Percentiles rank a stretch among this genome's conserved stretches.
Evolutionary conservation across 768 basidiomycete species (phyloP).

Genomic region (Termitomyces heimii): DNA sequence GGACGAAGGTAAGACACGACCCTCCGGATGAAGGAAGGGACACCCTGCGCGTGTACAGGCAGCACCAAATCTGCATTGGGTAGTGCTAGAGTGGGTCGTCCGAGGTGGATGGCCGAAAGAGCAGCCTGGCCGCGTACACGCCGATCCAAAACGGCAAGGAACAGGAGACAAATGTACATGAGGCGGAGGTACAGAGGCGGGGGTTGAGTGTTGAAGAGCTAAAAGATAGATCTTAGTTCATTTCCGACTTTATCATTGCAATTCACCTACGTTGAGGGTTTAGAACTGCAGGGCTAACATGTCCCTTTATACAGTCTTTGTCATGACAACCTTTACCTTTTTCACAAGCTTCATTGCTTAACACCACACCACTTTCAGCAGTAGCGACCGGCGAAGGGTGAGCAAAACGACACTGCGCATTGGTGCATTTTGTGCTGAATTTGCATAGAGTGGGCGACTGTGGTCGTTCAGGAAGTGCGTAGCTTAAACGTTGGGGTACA

Average conservation of each 20-base stretch:
- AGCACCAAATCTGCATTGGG: constrained; percentile 78
- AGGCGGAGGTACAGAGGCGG: constrained; percentile 25
- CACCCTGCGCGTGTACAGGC: constrained; percentile 84
- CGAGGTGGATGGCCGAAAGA: constrained; percentile 62
- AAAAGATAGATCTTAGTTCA: constrained; percentile 4
- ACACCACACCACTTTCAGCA: constrained; percentile 87
- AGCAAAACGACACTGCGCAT: constrained; percentile 83
- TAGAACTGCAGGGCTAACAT: constrained; percentile 82
- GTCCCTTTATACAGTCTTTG: constrained; percentile 87
- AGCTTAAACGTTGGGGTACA: constrained; percentile 35
- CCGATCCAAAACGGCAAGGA: constrained; percentile 64
- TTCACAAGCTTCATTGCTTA: constrained; percentile 92
- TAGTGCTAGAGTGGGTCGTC: constrained; percentile 18
- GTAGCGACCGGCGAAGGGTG: constrained; percentile 98
- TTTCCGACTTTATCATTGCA: background rate
- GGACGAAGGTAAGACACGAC: constrained; percentile 69
- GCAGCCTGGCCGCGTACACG: constrained; percentile 66
- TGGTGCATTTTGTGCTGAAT: constrained; percentile 86
- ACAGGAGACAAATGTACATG: constrained; percentile 27
- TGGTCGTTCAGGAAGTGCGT: constrained; percentile 67
- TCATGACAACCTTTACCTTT: constrained; percentile 87
- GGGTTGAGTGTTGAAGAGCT: constrained; percentile 33
- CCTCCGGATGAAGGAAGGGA: constrained; percentile 88
- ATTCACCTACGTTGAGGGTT: constrained; percentile 50
- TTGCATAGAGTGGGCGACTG: constrained; percentile 92